Percentiles rank a stretch among this genome's conserved stretches.
Evolutionary conservation across 1,139 yeast species (phyloP).

Genomic region (Sugiyamaella sp.): DNA sequence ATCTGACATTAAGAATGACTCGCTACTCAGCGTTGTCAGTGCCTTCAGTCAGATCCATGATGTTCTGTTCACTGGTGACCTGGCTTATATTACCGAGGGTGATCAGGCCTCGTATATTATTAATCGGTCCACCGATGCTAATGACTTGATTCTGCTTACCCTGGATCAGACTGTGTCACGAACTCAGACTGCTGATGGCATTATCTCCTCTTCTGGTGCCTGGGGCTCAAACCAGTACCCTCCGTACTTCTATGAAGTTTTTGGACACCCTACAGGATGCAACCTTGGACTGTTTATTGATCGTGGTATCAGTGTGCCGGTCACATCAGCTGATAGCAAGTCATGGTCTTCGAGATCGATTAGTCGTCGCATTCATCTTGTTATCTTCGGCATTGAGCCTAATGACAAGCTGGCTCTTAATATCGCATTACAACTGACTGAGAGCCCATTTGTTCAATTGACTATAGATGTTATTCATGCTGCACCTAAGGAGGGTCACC

Average conservation of each 20-base stretch:
- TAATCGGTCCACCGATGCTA: slow-evolving; percentile 19
- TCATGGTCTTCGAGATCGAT: slow-evolving; percentile 4
- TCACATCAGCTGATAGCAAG: slow-evolving; percentile 11
- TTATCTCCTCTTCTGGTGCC: slow-evolving; percentile 12
- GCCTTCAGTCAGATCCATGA: slow-evolving; percentile 57
- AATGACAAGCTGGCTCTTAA: slow-evolving; percentile 26
- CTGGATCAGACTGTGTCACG: slow-evolving; percentile 26
- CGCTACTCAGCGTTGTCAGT: slow-evolving; percentile 56
- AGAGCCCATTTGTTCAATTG: slow-evolving; percentile 21
- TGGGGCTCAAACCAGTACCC: slow-evolving; percentile 14
- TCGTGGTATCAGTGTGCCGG: slow-evolving; percentile 25
- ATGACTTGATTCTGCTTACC: slow-evolving; percentile 29
- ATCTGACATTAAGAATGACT: slow-evolving; percentile 46
- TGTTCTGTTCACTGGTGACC: slow-evolving; percentile 55
- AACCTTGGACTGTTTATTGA: slow-evolving; percentile 27
- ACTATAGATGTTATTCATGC: slow-evolving; percentile 23
- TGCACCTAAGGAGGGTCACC: not conserved
- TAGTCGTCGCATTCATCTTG: slow-evolving; percentile 21
- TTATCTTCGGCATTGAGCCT: slow-evolving; percentile 16
- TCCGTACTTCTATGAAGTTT: slow-evolving; percentile 21
- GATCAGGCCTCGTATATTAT: slow-evolving; percentile 42
- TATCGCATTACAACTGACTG: slow-evolving; percentile 25
- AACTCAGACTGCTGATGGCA: not conserved
- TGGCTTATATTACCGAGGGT: slow-evolving; percentile 53
- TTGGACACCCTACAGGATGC: slow-evolving; percentile 16